Conservation (phyloP, 495 filamentous ascomycete genomes). For the Choiromyces venosus region DNA sequence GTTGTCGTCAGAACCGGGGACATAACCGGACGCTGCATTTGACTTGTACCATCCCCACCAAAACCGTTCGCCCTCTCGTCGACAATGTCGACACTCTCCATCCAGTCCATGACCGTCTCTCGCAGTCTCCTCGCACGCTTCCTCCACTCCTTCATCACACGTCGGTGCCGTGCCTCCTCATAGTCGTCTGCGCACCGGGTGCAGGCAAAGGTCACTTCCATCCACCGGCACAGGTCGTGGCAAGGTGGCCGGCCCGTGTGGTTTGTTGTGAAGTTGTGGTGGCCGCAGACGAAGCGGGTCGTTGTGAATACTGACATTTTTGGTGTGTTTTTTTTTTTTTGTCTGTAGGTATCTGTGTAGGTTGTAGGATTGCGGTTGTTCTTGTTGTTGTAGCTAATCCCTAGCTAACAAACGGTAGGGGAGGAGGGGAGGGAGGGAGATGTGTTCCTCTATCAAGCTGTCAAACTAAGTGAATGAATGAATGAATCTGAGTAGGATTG, state of each 20-base stretch:
- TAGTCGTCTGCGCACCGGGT: neutral
- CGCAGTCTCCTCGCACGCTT: neutral
- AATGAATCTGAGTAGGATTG: neutral
- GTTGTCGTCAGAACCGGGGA: neutral
- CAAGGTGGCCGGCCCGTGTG: neutral
- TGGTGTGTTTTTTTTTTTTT: neutral
- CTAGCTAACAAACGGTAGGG: neutral
- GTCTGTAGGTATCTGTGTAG: neutral
- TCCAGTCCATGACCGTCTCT: neutral
- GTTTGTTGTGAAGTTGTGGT: slow-evolving; percentile 1
- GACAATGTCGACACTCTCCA: neutral
- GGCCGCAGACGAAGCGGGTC: neutral
- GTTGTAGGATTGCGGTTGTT: neutral
- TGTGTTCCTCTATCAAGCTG: neutral
- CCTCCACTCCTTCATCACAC: neutral
- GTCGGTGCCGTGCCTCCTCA: neutral
- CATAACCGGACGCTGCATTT: neutral
- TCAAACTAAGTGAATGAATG: neutral
- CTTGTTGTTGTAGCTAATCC: neutral
- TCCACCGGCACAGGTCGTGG: neutral
- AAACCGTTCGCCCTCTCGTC: neutral
- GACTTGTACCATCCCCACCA: neutral
- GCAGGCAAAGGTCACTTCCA: neutral
- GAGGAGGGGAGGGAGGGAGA: neutral
- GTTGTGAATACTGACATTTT: neutral